Percentiles rank a stretch among this genome's conserved stretches.
Conservation (phyloP, 352 stramenopile genomes). For the Phytophthora idaei region DNA sequence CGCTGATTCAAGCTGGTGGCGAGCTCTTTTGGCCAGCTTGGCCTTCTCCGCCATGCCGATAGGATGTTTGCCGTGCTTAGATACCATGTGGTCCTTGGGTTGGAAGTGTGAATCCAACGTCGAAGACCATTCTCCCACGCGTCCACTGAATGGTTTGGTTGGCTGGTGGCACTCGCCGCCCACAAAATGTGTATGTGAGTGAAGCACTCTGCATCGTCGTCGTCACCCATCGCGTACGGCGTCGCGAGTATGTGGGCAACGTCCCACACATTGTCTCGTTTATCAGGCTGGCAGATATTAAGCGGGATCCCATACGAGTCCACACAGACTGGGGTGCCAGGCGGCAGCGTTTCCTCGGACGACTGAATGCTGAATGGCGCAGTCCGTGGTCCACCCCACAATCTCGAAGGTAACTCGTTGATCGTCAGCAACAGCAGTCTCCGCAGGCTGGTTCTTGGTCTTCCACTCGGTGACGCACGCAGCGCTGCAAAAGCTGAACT, state of each 20-base stretch:
- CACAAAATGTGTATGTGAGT: background rate
- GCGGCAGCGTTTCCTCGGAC: background rate
- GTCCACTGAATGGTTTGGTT: background rate
- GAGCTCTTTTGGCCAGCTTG: background rate
- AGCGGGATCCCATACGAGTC: background rate
- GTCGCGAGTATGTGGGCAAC: background rate
- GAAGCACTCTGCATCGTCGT: background rate
- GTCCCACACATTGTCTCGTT: background rate
- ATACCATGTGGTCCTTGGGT: background rate
- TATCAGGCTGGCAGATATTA: background rate
- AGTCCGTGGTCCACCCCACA: background rate
- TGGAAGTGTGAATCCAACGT: background rate
- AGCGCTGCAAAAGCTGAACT: too few species aligned
- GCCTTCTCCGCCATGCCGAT: background rate
- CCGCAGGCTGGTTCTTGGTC: background rate
- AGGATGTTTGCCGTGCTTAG: background rate
- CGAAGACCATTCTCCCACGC: background rate
- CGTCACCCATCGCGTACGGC: background rate
- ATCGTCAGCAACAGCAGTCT: background rate
- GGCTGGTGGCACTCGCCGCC: background rate
- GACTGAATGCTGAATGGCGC: background rate
- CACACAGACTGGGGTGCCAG: background rate
- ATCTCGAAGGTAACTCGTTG: background rate
- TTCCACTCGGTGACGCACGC: background rate
- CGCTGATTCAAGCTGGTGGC: conserved; percentile 48